These are phyloP conservation scores for Maudiozyma bulderi DNA, from an alignment of 805 yeast genomes.

Conservation along the genomic window DNA sequence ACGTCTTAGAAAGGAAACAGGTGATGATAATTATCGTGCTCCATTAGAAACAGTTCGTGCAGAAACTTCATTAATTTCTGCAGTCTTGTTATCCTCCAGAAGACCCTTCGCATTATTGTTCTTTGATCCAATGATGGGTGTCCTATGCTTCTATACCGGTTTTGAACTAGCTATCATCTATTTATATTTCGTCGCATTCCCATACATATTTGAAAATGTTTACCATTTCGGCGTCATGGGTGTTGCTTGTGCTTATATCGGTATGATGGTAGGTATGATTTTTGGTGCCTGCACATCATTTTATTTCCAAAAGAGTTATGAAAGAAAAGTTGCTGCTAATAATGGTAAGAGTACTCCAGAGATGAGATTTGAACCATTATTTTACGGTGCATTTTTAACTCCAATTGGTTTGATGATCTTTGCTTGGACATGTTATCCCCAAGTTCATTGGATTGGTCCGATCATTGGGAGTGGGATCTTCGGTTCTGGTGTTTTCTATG, in stretches of 20 bases:
- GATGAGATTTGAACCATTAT: slow-evolving; percentile 46
- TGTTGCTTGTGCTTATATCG: slow-evolving; percentile 57
- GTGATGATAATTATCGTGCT: slow-evolving; percentile 39
- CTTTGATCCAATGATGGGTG: slow-evolving; percentile 46
- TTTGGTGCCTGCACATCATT: slow-evolving; percentile 38
- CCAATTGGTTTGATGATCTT: slow-evolving; percentile 66
- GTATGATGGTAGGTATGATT: slow-evolving; percentile 44
- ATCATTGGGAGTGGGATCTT: slow-evolving; percentile 63
- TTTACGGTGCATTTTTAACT: slow-evolving; percentile 53
- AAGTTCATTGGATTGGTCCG: slow-evolving; percentile 68
- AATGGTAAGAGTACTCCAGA: slow-evolving; percentile 50
- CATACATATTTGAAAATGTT: slow-evolving; percentile 46
- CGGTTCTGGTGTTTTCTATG: slow-evolving; percentile 58
- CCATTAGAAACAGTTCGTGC: slow-evolving; percentile 33
- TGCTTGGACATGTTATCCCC: slow-evolving; percentile 57
- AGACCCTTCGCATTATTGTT: slow-evolving; percentile 43
- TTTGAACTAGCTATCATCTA: slow-evolving; percentile 50
- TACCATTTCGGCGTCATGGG: slow-evolving; percentile 44
- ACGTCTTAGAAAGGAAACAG: slow-evolving; percentile 41
- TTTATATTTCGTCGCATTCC: slow-evolving; percentile 57
- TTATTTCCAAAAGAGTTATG: slow-evolving; percentile 35
- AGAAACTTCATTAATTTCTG: slow-evolving; percentile 33
- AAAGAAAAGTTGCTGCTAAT: slow-evolving; percentile 36
- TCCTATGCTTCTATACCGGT: slow-evolving; percentile 48
- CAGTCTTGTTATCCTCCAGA: slow-evolving; percentile 37